Conservation (phyloP, 768 basidiomycete genomes). For the Galerina sulciceps region DNA sequence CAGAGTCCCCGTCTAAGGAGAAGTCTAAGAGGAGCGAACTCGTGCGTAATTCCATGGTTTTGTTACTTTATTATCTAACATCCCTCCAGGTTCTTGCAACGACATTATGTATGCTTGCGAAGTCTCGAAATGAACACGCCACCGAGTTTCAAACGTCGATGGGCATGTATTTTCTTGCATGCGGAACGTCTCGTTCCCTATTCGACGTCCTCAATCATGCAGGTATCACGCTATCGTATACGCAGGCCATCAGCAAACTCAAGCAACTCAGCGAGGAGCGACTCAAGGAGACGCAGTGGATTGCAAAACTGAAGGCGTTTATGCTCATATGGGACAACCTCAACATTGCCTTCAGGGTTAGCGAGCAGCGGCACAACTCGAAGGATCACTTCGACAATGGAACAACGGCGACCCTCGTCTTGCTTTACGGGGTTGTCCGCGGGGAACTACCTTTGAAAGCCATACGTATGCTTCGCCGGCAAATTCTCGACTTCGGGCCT, state of each 20-base stretch:
- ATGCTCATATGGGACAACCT: slow-evolving; percentile 34
- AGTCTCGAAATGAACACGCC: slow-evolving; percentile 21
- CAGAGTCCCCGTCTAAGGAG: not conserved
- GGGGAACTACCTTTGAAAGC: slow-evolving; percentile 12
- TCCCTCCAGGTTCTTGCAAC: slow-evolving; percentile 11
- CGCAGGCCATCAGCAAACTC: slow-evolving; percentile 22
- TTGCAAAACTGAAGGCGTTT: slow-evolving; percentile 10
- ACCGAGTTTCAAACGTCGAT: slow-evolving; percentile 24
- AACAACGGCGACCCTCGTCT: slow-evolving; percentile 30
- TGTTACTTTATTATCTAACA: not conserved
- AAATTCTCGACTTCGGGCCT: not conserved
- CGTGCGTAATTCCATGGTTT: too few relatives aligned
- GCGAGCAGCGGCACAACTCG: slow-evolving; percentile 23
- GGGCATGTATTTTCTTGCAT: slow-evolving; percentile 28
- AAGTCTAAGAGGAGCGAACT: slow-evolving; percentile 9
- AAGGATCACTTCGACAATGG: slow-evolving; percentile 34
- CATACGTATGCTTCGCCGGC: not conserved
- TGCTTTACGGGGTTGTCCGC: slow-evolving; percentile 16
- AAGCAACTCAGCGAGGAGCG: slow-evolving; percentile 22
- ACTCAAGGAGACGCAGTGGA: not conserved
- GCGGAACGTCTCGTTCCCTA: slow-evolving; percentile 20
- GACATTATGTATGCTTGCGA: slow-evolving; percentile 21
- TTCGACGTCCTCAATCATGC: slow-evolving; percentile 32
- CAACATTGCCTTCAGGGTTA: slow-evolving; percentile 30
- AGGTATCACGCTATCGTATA: slow-evolving; percentile 27